Conservation (phyloP, 331 rosid species). For the Ulmus americana region DNA sequence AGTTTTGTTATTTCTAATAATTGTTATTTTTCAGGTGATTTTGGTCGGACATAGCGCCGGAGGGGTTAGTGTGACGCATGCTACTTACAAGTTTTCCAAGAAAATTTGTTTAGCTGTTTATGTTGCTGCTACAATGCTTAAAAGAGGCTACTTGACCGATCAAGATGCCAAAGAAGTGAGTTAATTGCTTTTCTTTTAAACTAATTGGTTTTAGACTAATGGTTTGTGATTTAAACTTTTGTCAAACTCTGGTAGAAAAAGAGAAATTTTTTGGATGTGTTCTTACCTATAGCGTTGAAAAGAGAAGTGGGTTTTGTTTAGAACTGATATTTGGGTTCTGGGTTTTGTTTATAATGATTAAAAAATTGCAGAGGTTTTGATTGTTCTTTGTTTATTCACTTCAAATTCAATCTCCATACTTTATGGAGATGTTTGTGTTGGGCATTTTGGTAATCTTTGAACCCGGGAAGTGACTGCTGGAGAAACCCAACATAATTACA, state of each 20-base stretch:
- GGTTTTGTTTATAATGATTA: not conserved
- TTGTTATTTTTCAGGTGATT: conserved; percentile 41
- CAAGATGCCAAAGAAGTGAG: conserved; percentile 62
- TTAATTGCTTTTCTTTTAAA: not conserved
- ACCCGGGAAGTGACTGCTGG: not conserved
- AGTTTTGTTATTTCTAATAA: not conserved
- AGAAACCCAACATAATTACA: not conserved
- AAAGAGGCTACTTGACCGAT: conserved; percentile 40
- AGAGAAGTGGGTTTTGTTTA: not conserved
- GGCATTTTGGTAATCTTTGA: conserved; percentile 3
- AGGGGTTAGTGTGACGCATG: conserved; percentile 64
- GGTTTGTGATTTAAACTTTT: too few species aligned
- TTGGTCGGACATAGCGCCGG: conserved; percentile 95
- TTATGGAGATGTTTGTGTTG: not conserved
- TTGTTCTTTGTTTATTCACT: not conserved
- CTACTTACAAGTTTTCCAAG: conserved; percentile 51
- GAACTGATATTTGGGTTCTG: not conserved
- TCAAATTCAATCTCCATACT: conserved; percentile 10
- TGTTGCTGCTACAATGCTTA: conserved; percentile 81
- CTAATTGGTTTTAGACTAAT: conserved; percentile 2
- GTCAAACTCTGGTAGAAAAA: too few species aligned
- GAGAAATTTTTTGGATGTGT: too few species aligned
- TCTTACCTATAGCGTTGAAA: too few species aligned
- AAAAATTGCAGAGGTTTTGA: not conserved
- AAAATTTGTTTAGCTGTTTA: conserved; percentile 57